Evolutionary conservation across 2,329 filamentous ascomycete genomes (phyloP), one percentile per base, ranked within the genome.

Genomic region (Sphaerulina vaccinii): DNA sequence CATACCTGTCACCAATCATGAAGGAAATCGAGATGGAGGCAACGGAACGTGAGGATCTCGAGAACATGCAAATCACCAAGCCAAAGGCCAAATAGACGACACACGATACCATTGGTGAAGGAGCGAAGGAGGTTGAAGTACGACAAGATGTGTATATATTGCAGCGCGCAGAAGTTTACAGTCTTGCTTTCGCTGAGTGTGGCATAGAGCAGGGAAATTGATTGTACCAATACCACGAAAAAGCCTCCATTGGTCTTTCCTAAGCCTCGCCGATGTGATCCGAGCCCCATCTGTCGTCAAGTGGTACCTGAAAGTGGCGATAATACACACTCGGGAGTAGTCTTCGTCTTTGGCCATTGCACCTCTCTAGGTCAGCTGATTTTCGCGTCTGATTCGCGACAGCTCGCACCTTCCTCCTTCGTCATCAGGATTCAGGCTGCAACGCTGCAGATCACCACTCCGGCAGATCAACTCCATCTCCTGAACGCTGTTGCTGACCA

Each of bases 1-100:
- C 77, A 64, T 89, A 89, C 70, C 77, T 89, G 44, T 77, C 77
- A 62, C 80, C 80, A 32, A 80, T 87, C 69, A 87, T 89, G 71
- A 74, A 77, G 61, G 82, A 86, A 70, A 81, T 89, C 65, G 83
- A 87, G 73, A 75, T 78, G 49, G 85, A 87, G 75, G 71, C 75
- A 62, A 79, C 79, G 66, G 86, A 89, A 74, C 80, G 84, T 60
- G 76, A 78, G 61, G 85, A 88, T 67, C 73, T 88, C 63, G 86
- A 88, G 71, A 75, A 79, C 59, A 78, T 88, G 75, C 73, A 81
- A 55, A 73, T 87, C 63, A 78, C 72, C 68, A 75, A 75, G 68
- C 70, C 60, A 41, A 60, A 62, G 48, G 24, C 59, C 23, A 59
- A 61, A 57, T 49, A 46, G 40, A 47, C 36, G 41, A n/a, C 16